Conservation (phyloP, 2,329 filamentous ascomycete genomes). For the Colletotrichum sp. region DNA sequence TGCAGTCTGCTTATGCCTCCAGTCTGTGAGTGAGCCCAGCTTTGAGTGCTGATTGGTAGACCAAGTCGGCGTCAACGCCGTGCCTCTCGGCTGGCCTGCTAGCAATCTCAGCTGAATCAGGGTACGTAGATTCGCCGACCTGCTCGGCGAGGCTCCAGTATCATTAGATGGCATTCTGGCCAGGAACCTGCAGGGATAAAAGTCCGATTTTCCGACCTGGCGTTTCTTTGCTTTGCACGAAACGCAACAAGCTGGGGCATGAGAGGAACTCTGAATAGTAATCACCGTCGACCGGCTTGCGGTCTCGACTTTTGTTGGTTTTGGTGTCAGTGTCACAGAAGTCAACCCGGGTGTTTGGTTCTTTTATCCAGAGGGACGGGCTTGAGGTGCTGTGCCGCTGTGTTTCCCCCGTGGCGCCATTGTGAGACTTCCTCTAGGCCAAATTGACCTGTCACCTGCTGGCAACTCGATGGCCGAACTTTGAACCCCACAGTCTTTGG, state of each 20-base stretch:
- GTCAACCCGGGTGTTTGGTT: background rate
- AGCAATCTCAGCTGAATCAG: constrained; percentile 10
- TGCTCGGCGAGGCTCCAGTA: background rate
- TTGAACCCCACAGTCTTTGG: constrained; percentile 4
- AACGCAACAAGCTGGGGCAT: background rate
- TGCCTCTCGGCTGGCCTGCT: constrained; percentile 8
- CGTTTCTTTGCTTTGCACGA: background rate
- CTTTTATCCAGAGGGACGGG: background rate
- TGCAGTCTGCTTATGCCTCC: constrained; percentile 8
- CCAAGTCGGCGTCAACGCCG: background rate
- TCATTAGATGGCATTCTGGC: background rate
- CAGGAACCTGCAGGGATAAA: constrained; percentile 2
- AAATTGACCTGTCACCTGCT: background rate
- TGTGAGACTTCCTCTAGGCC: background rate
- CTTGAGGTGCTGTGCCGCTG: background rate
- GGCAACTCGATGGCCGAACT: background rate
- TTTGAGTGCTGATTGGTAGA: background rate
- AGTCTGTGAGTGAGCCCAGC: background rate
- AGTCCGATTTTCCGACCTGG: background rate
- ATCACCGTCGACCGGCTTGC: background rate
- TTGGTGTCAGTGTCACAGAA: background rate
- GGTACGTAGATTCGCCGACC: background rate
- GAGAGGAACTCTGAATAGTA: background rate
- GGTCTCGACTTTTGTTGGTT: background rate
- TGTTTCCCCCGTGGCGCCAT: background rate